Evolutionary conservation across 31 red algal genomes (phyloP).

Genomic region (Asparagopsis taxiformis): DNA sequence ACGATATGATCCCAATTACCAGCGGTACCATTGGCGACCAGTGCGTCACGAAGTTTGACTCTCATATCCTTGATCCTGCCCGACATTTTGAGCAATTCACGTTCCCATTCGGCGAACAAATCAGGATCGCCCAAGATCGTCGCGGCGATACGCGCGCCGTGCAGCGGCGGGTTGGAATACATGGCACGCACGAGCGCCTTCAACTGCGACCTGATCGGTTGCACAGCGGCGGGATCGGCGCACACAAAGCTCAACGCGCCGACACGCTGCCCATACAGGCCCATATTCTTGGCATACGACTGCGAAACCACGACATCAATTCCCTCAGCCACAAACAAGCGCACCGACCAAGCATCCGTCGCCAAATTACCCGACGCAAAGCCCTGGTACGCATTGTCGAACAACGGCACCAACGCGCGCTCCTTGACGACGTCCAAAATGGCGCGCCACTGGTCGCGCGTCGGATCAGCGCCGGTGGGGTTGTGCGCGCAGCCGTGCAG

Average conservation of each 20-base stretch:
- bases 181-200: conserved; percentile 76
- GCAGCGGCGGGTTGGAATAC: conserved; percentile 90
- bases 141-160: conserved; percentile 76
- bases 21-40: conserved; percentile 51
- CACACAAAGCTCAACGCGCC: conserved; percentile 70
- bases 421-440: too few species aligned
- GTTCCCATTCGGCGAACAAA: conserved; percentile 73
- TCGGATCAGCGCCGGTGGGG: too few species aligned
- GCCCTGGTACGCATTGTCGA: too few species aligned
- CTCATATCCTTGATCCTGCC: conserved; percentile 84
- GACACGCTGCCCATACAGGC: conserved; percentile 93
- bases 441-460: too few species aligned
- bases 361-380: too few species aligned
- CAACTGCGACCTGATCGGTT: conserved; percentile 63
- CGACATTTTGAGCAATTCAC: conserved; percentile 76
- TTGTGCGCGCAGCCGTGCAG: too few species aligned
- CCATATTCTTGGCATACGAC: too few species aligned
- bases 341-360: too few species aligned
- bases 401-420: too few species aligned
- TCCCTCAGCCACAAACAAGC: too few species aligned
- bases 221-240: conserved; percentile 6
- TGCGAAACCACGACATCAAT: too few species aligned
- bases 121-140: conserved; percentile 66
- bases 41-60: conserved; percentile 42
- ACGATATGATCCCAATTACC: conserved; percentile 88